These are phyloP conservation scores for Coemansia sp. DNA, from an alignment of 192 early-diverging fungal genomes.

Conservation along the genomic window DNA sequence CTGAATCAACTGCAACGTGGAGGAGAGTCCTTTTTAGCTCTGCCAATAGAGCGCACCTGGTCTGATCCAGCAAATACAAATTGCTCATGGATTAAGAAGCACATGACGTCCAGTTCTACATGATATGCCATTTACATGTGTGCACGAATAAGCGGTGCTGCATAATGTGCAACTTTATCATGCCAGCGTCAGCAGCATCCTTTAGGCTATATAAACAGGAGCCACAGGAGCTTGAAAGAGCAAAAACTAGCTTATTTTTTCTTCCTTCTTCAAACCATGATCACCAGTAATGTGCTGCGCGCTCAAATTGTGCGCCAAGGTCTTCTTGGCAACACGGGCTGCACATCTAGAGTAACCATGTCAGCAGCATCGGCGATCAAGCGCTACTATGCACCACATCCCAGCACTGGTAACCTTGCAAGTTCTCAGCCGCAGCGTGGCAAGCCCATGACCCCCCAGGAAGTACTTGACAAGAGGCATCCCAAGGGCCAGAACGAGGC, in stretches of 20 bases:
- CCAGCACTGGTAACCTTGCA: slow-evolving; percentile 7
- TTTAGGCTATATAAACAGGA: no score
- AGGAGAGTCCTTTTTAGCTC: no score
- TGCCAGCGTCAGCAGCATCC: no score
- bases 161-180: not conserved
- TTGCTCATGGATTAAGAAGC: no score
- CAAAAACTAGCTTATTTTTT: no score
- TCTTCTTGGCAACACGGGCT: not conserved
- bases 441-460: slow-evolving; percentile 16
- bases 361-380: slow-evolving; percentile 17
- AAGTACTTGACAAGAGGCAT: slow-evolving; percentile 38
- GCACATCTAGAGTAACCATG: not conserved
- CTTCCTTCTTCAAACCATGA: slow-evolving; percentile 8
- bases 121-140: no score
- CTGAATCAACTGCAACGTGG: no score
- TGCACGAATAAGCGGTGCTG: slow-evolving; percentile 2
- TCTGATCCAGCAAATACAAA: no score
- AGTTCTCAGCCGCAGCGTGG: not conserved
- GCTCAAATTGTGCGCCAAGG: slow-evolving; percentile 6
- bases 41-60: no score
- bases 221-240: no score
- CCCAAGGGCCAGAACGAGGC: slow-evolving; percentile 33
- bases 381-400: slow-evolving; percentile 22
- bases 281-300: slow-evolving; percentile 5
- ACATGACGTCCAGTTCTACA: no score